Base-by-base conservation (phyloP, 352 stramenopile species). In the Pythium phragmitis region DNA sequence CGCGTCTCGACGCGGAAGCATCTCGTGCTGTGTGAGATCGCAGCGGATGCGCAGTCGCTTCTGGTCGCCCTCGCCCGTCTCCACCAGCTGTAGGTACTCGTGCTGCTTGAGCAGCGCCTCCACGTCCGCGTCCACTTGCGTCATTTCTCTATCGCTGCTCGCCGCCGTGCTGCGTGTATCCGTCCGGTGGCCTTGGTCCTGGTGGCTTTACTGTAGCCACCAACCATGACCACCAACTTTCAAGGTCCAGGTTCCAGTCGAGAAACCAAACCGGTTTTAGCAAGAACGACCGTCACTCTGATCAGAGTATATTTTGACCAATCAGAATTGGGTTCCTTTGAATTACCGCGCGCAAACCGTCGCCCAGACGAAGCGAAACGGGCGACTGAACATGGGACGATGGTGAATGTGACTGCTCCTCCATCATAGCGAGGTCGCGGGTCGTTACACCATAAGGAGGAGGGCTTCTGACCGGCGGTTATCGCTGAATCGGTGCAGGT, bases 21-120 rank as follows among this genome's bases (percentile, higher is more conserved):
- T 86, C 63, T 96, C 87, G 69, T 96, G 87, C 66, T 82, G 74
- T 56, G 84, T 91, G 61, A 92, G 52, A 23, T 77, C 73, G 68
- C 87, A 96, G 37, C 81, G 83, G 26, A 94, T 63, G 59, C 85
- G 85, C 60, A 80, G 65, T 36, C 76, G 79, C 60, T 77, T 79
- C 16, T 65, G 36, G 3, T 83, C 77, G 17, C 71, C 73, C 14
- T 88, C 74, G 30, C 70, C 77, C 0, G 59, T 67, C 66, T 83
- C 73, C 30, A 88, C 64, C 3, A 80, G 30, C 66, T 88, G 76
- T 55, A 91, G 60, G 68, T 81, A 87, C 50, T 79, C 68, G 60
- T 91, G 67, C 39, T 78, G 51, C 33, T 23, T 51, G 30, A 91
- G 65, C 36, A 91, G 69, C 57, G 72, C 57, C 57, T 79, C 68